These are phyloP conservation scores for Amanita fuliginea DNA, from an alignment of 768 basidiomycete genomes.

Conservation along the genomic window DNA sequence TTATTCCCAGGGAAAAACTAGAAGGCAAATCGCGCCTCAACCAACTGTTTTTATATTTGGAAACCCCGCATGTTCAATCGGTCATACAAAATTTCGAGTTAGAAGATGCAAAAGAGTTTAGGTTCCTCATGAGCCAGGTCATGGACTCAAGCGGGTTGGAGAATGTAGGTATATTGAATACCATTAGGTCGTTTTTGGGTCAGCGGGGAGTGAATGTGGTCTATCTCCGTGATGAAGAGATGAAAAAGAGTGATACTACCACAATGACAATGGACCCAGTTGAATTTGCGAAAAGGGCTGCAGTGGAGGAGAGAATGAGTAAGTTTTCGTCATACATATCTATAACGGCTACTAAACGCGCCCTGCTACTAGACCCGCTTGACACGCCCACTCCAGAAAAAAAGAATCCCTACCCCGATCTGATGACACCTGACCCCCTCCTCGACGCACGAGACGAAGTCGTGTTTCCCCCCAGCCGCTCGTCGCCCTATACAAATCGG, in stretches of 20 bases:
- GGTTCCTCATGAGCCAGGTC: slow-evolving; percentile 1
- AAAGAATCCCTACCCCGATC: slow-evolving; percentile 35
- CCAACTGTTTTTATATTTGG: neutral
- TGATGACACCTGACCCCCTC: slow-evolving; percentile 50
- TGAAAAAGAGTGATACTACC: neutral
- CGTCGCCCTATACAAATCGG: slow-evolving; percentile 46
- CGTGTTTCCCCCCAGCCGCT: slow-evolving; percentile 40
- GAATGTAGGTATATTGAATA: slow-evolving; percentile 1
- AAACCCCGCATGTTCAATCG: neutral
- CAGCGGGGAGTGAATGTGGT: neutral
- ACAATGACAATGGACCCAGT: neutral
- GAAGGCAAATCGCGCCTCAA: neutral
- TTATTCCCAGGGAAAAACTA: neutral
- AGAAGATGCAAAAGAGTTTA: neutral
- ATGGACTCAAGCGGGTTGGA: slow-evolving; percentile 1
- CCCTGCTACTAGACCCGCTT: neutral
- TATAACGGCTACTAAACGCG: neutral
- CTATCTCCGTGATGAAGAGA: neutral
- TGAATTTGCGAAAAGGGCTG: slow-evolving; percentile 1
- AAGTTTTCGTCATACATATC: neutral
- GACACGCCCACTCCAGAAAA: neutral
- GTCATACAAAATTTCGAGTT: neutral
- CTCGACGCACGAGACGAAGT: slow-evolving; percentile 49
- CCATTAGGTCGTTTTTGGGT: neutral
- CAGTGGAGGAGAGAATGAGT: slow-evolving; percentile 4